Percentiles rank a stretch among this genome's conserved stretches.
Evolutionary conservation across 2,329 filamentous ascomycete species (phyloP).

Genomic region (Pestalotiopsis sp.): DNA sequence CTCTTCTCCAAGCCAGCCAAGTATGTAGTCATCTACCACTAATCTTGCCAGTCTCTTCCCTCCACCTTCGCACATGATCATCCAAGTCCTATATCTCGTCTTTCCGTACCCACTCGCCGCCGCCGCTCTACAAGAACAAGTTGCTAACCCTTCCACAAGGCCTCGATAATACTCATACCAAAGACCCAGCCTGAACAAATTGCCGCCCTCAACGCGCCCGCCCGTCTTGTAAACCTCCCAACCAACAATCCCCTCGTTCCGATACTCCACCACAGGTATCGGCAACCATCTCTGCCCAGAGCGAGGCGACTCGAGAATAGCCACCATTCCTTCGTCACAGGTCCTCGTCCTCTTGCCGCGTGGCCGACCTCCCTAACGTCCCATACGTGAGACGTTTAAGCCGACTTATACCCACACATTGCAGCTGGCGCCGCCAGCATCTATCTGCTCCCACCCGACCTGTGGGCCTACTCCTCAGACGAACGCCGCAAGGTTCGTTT

Average conservation of each 20-base stretch:
- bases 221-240: slow-evolving; percentile 36
- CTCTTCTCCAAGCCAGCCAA: slow-evolving; percentile 86
- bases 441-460: slow-evolving; percentile 57
- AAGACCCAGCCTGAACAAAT: slow-evolving; percentile 11
- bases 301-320: slow-evolving; percentile 60
- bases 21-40: slow-evolving; percentile 51
- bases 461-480: slow-evolving; percentile 98
- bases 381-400: slow-evolving; percentile 64
- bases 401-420: slow-evolving; percentile 42
- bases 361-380: slow-evolving; percentile 90
- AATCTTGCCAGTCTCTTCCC: slow-evolving; percentile 1
- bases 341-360: slow-evolving; percentile 80
- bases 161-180: slow-evolving; percentile 58
- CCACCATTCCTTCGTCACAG: slow-evolving; percentile 87
- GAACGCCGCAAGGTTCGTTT: slow-evolving; percentile 94
- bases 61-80: background rate
- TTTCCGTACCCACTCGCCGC: background rate
- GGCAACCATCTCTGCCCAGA: slow-evolving; percentile 63
- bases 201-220: slow-evolving; percentile 13
- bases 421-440: slow-evolving; percentile 90
- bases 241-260: slow-evolving; percentile 77
- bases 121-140: background rate
- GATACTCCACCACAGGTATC: slow-evolving; percentile 83
- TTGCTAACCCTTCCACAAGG: slow-evolving; percentile 34
- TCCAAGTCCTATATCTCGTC: background rate